Evolutionary conservation across 345 rosid genomes (phyloP), one percentile per base, ranked within the genome.

Genomic region (Populus deltoides): DNA sequence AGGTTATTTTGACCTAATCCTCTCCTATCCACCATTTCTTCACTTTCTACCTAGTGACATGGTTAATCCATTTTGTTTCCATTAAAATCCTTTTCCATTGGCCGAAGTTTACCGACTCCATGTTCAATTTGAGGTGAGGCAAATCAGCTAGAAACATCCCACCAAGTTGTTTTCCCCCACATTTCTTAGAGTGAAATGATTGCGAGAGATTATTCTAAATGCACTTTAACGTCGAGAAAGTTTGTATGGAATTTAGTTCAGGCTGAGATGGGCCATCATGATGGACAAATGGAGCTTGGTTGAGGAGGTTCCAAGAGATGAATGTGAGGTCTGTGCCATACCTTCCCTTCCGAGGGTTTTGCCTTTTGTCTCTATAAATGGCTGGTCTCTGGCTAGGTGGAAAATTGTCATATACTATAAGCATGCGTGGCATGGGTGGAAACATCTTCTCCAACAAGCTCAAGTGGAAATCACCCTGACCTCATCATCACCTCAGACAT

Each of bases 401-500:
- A 7, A 57, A 16, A 8, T 10, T n/a, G 65, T 59, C 65, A 24
- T 39, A 6, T 24, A 24, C 29, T 27, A 5, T 43, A 13, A 57
- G 74, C 76, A 79, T 71, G 83, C 75, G 80, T 51, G 27, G 27
- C 45, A 18, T 75, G 41, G 72, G 82, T 73, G 80, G 57, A 72
- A 69, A 77, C 53, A 49, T 75, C 68, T 66, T 78, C 79, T 73
- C 80, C 75, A 72, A 55, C 84, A 78, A 81, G 75, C 83, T 86
- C 74, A 43, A 86, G 87, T 84, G 87, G 77, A 77, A 72, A 86
- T 84, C 85, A 87, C 71, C 74, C 74, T 87, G 83, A 84, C 86
- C 85, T 84, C 85, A 81, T 81, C 80, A 78, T 81, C 82, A 79
- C 81, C 49, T 75, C 78, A 67, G 16, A 71, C 5, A 25, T 7